Evolutionary conservation across 148 eudicot species (phyloP).

Genomic region (Euryodendron excelsum): DNA sequence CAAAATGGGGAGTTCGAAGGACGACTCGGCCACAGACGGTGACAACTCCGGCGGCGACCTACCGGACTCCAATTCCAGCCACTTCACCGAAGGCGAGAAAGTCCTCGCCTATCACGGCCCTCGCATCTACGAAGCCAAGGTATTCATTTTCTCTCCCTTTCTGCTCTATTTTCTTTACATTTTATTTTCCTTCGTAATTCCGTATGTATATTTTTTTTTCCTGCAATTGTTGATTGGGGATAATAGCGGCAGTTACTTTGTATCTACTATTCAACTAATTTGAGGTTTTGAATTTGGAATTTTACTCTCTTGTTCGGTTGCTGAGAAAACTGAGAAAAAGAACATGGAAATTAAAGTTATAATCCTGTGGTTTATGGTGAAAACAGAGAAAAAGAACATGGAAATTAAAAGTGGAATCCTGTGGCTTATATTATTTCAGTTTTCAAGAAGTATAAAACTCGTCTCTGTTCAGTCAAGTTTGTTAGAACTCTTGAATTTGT

Average conservation of each 20-base stretch:
- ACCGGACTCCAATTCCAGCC: slow-evolving; percentile 43
- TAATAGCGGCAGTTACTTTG: not conserved
- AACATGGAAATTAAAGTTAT: too few species aligned
- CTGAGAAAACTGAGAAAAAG: not conserved
- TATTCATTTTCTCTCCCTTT: slow-evolving; percentile 12
- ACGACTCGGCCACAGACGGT: slow-evolving; percentile 56
- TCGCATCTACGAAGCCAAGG: slow-evolving; percentile 97
- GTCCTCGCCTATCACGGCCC: slow-evolving; percentile 97
- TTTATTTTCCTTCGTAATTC: not conserved
- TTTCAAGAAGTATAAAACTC: not conserved
- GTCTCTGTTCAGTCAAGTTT: not conserved
- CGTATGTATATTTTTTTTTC: not conserved
- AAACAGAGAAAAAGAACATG: not conserved
- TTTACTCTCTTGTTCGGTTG: not conserved
- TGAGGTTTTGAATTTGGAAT: not conserved
- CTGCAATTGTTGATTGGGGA: slow-evolving; percentile 3
- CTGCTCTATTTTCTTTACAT: not conserved
- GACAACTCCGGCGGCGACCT: slow-evolving; percentile 58
- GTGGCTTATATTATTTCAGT: not conserved
- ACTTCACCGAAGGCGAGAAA: slow-evolving; percentile 75
- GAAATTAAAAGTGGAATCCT: not conserved
- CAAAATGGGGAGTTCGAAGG: slow-evolving; percentile 78
- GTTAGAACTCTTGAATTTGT: not conserved
- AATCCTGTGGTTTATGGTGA: not conserved
- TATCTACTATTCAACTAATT: not conserved